Conservation (phyloP, 371 early-diverging fungal species). For the Dichotomocladium elegans region DNA sequence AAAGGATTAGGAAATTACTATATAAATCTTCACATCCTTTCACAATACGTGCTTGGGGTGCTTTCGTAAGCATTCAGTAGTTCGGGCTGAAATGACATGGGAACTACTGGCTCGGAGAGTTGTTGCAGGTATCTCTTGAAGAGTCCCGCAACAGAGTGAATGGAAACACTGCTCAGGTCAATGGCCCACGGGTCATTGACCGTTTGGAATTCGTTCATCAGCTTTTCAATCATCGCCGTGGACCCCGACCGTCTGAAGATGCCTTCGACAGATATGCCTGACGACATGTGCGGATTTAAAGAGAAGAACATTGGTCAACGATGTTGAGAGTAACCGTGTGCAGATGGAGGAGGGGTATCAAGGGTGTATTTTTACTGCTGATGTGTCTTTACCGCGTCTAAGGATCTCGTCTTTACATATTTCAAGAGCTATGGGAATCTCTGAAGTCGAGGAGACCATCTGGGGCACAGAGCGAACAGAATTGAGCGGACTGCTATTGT, state of each 20-base stretch:
- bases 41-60: neutral
- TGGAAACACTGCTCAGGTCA: conserved; percentile 4
- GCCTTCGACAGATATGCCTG: conserved; percentile 25
- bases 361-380: neutral
- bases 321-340: too few species aligned
- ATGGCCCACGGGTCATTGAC: conserved; percentile 1
- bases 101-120: conserved; percentile 54
- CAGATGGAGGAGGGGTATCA: neutral
- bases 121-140: conserved; percentile 54
- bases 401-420: conserved; percentile 4
- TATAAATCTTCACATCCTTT: neutral
- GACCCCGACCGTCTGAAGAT: conserved; percentile 34
- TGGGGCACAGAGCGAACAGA: too few species aligned
- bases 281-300: too few species aligned
- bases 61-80: conserved; percentile 40
- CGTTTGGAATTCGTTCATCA: conserved; percentile 17
- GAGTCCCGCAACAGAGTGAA: conserved; percentile 40
- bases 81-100: conserved; percentile 35
- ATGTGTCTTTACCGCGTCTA: neutral
- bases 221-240: conserved; percentile 16
- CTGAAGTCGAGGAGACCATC: neutral
- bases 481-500: neutral
- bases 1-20: neutral
- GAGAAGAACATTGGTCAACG: too few species aligned
- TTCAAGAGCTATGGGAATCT: neutral